Base-by-base conservation (phyloP, 2,329 filamentous ascomycete species). In the Beauveria scarabaeidicola region DNA sequence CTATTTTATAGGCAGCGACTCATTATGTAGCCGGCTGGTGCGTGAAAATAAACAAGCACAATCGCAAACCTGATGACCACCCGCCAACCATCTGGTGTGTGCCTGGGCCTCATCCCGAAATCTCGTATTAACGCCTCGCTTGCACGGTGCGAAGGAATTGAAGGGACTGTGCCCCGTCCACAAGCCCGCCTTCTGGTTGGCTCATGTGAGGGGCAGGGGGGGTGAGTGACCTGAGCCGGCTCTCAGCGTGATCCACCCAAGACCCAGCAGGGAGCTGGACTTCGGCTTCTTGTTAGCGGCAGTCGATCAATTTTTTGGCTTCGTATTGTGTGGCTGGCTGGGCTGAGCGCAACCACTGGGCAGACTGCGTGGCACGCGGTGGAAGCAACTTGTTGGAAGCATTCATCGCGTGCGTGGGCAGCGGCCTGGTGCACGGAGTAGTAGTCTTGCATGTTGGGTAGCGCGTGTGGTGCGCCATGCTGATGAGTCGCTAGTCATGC, bases 241-340 rank as follows among this genome's bases (percentile, higher is more conserved):
- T 32, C 15, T 23, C 27, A 36, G 19, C 4, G n/a, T 44, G 52
- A 44, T 55, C 52, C 51, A 53, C 52, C 40, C 1, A 36, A 36
- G 52, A 17, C 40, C 27, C 38, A 43, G 50, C 50, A 15, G 50
- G 21, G 32, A 9, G 21, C 13, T 27, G 25, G 46, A 9, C 21
- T 21, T 46, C 32, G 32, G 32, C 27, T 29, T 29, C 25, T 54
- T 56, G 2, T 40, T 47, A 47, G 53, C 19, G 52, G 52, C 52
- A 44, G 53, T 56, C 53, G 53, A 56, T 56, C 53, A 29, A 47
- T 56, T 47, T 21, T 25, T 32, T 25, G 47, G 46, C n/a, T 38
- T 54, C 51, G 36, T 41, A 43, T 52, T 52, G 46, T 46, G 13
- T 4, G 43, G 43, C 21, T 25, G 32, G 32, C 32, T 36, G 32